phyloP scores from a whole-genome alignment of 208 protist genomes.

The Leishmania aethiopica region DNA sequence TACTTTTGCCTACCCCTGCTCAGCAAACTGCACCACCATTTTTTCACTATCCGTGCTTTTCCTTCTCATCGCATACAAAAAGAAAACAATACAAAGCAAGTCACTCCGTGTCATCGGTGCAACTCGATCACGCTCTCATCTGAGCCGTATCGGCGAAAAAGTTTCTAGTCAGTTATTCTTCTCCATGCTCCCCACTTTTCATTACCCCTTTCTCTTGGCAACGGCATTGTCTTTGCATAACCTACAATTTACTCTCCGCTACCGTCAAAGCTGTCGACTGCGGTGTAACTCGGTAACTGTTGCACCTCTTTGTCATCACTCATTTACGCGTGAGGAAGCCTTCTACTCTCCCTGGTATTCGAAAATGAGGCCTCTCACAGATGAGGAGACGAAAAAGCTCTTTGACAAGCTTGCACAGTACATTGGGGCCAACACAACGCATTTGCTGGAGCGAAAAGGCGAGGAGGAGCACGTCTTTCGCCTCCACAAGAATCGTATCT shows the following conservation, averaged over 20 bases:
- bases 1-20: slow-evolving; percentile 15
- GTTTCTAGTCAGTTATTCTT: background rate
- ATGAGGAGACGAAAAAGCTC: slow-evolving; percentile 89
- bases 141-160: background rate
- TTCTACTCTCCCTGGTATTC: background rate
- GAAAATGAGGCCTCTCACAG: slow-evolving; percentile 70
- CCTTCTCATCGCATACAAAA: background rate
- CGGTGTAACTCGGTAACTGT: background rate
- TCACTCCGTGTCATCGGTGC: background rate
- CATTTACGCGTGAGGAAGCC: background rate
- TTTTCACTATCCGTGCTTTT: slow-evolving; percentile 2
- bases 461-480: slow-evolving; percentile 91
- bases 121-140: background rate
- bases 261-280: background rate
- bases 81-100: background rate
- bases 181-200: background rate
- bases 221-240: background rate
- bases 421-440: slow-evolving; percentile 89
- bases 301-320: background rate
- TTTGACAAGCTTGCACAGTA: slow-evolving; percentile 94
- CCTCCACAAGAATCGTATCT: slow-evolving; percentile 91
- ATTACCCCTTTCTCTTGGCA: background rate
- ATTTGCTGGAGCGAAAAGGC: slow-evolving; percentile 76
- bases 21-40: background rate
- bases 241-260: background rate